phyloP scores from a whole-genome alignment of 805 yeast genomes.

The Lachancea kluyveri region DNA sequence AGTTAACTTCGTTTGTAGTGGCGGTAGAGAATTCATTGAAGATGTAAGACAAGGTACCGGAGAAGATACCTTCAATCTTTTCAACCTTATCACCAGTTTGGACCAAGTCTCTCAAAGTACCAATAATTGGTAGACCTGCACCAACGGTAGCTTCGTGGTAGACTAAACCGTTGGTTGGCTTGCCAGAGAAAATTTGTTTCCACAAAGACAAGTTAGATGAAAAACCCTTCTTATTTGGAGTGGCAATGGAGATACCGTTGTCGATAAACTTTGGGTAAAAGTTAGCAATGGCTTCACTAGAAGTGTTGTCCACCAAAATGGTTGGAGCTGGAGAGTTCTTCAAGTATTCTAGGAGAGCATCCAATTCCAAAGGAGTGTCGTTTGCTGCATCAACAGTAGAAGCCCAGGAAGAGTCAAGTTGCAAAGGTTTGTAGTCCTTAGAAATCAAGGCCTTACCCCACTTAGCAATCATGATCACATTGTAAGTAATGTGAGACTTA shows the following conservation, averaged over 20 bases:
- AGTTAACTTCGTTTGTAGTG: slow-evolving; percentile 55
- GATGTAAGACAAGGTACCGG: slow-evolving; percentile 92
- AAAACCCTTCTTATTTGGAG: slow-evolving; percentile 98
- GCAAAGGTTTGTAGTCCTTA: slow-evolving; percentile 64
- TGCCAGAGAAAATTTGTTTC: slow-evolving; percentile 66
- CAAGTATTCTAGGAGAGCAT: slow-evolving; percentile 56
- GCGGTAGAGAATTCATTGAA: slow-evolving; percentile 87
- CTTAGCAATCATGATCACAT: slow-evolving; percentile 76
- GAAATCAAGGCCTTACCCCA: slow-evolving; percentile 65
- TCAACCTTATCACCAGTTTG: slow-evolving; percentile 90
- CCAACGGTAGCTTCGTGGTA: slow-evolving; percentile 99
- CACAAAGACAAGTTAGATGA: slow-evolving; percentile 70
- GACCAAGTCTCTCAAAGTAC: slow-evolving; percentile 81
- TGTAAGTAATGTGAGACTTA: slow-evolving; percentile 58
- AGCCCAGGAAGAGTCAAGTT: slow-evolving; percentile 49
- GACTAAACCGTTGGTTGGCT: slow-evolving; percentile 56
- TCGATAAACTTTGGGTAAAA: slow-evolving; percentile 69
- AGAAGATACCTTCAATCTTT: slow-evolving; percentile 91
- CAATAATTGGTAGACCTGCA: slow-evolving; percentile 93
- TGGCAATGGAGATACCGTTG: slow-evolving; percentile 85
- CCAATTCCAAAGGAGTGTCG: slow-evolving; percentile 42
- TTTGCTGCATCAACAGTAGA: slow-evolving; percentile 40
- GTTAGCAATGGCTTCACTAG: slow-evolving; percentile 70
- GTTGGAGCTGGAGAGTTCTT: slow-evolving; percentile 65
- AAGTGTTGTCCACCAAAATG: slow-evolving; percentile 90